Evolutionary conservation across 805 yeast species (phyloP).

Genomic region (Phaffomyces antillensis): DNA sequence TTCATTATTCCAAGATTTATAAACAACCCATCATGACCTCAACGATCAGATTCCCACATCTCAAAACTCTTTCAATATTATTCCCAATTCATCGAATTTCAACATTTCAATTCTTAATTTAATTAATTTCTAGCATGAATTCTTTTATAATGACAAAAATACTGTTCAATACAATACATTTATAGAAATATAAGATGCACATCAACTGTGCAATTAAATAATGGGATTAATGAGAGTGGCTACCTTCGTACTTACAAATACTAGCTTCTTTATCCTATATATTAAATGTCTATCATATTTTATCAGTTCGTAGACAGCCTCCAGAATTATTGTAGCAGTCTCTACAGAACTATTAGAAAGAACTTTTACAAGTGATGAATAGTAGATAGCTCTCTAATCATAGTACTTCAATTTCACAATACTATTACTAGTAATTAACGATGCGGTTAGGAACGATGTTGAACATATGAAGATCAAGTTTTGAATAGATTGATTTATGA

Average conservation of each 20-base stretch:
- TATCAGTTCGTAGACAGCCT: no score
- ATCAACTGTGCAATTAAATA: conserved; percentile 2
- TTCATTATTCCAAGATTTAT: conserved; percentile 35
- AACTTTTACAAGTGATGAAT: no score
- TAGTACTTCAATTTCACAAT: no score
- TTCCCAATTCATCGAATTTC: neutral
- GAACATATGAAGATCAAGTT: no score
- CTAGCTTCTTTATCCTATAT: conserved; percentile 1
- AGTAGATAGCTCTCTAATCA: no score
- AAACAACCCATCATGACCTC: neutral
- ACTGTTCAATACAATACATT: conserved; percentile 1
- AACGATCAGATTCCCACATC: no score
- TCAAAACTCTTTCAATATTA: no score
- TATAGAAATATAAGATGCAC: conserved; percentile 1
- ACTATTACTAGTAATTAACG: no score
- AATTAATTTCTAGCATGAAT: conserved; percentile 1
- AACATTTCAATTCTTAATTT: conserved; percentile 4
- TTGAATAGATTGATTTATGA: no score
- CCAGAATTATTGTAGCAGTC: no score
- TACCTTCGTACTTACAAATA: neutral
- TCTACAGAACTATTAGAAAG: no score
- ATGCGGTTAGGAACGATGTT: no score
- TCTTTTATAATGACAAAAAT: conserved; percentile 1
- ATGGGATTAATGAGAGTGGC: conserved; percentile 2
- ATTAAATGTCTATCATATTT: neutral